Evolutionary conservation across 2,329 filamentous ascomycete species (phyloP).

Genomic region (Colletotrichum incanum): DNA sequence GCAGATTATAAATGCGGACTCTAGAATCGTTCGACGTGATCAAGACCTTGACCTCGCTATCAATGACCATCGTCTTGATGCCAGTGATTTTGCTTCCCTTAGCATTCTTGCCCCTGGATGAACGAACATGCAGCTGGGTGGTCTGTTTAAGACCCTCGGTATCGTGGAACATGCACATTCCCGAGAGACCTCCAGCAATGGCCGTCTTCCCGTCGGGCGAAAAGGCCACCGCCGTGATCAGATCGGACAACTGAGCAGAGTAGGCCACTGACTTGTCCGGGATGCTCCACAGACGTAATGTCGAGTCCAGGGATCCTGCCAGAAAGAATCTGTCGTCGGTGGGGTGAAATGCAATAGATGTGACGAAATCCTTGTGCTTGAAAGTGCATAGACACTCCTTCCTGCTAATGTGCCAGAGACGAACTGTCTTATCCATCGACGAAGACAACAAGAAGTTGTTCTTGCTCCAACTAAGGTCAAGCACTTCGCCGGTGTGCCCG

Average conservation of each 20-base stretch:
- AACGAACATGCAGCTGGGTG: conserved; percentile 93
- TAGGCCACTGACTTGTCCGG: conserved; percentile 95
- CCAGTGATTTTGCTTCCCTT: conserved; percentile 98
- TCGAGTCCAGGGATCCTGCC: conserved; percentile 91
- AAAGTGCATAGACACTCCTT: conserved; percentile 92
- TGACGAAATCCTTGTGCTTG: conserved; percentile 95
- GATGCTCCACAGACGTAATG: conserved; percentile 94
- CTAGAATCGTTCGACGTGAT: conserved; percentile 97
- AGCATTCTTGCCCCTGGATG: conserved; percentile 90
- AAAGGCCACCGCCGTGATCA: conserved; percentile 95
- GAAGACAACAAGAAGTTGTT: conserved; percentile 97
- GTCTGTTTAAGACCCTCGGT: conserved; percentile 90
- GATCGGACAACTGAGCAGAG: conserved; percentile 82
- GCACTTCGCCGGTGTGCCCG: conserved; percentile 87
- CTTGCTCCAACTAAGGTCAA: conserved; percentile 98
- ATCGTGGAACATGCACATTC: conserved; percentile 91
- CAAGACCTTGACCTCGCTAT: conserved; percentile 84
- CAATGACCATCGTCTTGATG: conserved; percentile 81
- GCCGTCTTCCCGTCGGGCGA: conserved; percentile 91
- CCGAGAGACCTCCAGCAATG: conserved; percentile 90
- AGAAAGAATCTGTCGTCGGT: conserved; percentile 97
- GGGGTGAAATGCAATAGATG: conserved; percentile 94
- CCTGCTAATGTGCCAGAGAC: conserved; percentile 91
- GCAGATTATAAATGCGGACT: conserved; percentile 89
- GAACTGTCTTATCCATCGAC: conserved; percentile 98